Evolutionary conservation across 1,284 basidiomycete species (phyloP), one percentile per base, ranked within the genome.

Genomic region (Bondarzewia mesenterica): DNA sequence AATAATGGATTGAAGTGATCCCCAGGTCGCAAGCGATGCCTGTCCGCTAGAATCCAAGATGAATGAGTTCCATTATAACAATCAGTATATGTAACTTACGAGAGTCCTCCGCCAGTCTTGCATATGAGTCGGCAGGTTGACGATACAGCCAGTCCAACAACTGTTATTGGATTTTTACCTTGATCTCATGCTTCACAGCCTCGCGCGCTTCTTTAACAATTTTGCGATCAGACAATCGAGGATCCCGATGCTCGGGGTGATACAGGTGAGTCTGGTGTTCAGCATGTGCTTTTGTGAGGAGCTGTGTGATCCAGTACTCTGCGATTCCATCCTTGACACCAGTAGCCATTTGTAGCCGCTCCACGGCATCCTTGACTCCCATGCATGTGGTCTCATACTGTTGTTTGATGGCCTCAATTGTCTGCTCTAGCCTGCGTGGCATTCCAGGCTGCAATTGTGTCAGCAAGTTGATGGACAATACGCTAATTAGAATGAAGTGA

Each of bases 321-420:
- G 67, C 55, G 16, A 63, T 57, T 37, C 57, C 57, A 47, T 72
- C 69, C 46, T 70, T 71, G 5, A 69, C 58, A 12, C 69, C 68
- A n/a, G n/a, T n/a, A n/a, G n/a, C n/a, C n/a, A n/a, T n/a, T n/a
- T n/a, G n/a, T n/a, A n/a, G n/a, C n/a, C n/a, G n/a, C n/a, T n/a
- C n/a, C n/a, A n/a, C n/a, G 37, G 57, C 57, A 47, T 72, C 69
- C 46, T 70, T 71, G 5, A 69, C 58, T 10, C 69, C 68, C 2
- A n/a, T n/a, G n/a, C n/a, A n/a, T n/a, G n/a, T n/a, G n/a, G 62
- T 60, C 8, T 50, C 51, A 0, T 59, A 60, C 21, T 64, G 60
- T 1, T 58, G 20, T 0, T 42, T 25, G 4, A 58, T 50, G 2
- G n/a, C n/a, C n/a, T n/a, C 63, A 54, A 15, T 29, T 18, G 0